Percentiles rank a stretch among this genome's conserved stretches.
Evolutionary conservation across 2,329 filamentous ascomycete species (phyloP).

Genomic region (Microdochium paspali): DNA sequence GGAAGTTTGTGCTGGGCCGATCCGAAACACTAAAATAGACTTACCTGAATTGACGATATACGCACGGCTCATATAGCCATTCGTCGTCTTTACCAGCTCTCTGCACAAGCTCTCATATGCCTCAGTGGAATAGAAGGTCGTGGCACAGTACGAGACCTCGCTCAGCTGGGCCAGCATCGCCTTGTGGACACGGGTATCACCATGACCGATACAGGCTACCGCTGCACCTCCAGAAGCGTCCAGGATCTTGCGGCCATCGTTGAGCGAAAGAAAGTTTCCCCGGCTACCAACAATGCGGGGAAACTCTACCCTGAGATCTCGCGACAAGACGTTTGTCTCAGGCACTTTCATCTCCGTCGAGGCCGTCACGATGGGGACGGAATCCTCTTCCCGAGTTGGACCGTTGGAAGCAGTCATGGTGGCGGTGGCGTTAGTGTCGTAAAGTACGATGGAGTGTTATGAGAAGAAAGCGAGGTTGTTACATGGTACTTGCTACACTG

Average conservation of each 20-base stretch:
- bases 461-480: too few relatives aligned
- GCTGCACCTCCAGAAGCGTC: constrained; percentile 36
- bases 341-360: not conserved
- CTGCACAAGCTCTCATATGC: constrained; percentile 13
- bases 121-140: constrained; percentile 11
- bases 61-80: constrained; percentile 21
- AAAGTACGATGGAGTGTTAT: not conserved
- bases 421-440: not conserved
- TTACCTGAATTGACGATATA: constrained; percentile 25
- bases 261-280: constrained; percentile 27
- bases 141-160: constrained; percentile 27
- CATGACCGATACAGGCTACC: constrained; percentile 34
- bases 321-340: constrained; percentile 25
- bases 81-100: constrained; percentile 19
- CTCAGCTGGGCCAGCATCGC: constrained; percentile 30
- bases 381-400: not conserved
- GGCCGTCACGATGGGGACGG: not conserved
- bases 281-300: constrained; percentile 20
- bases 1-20: too few relatives aligned
- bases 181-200: constrained; percentile 26
- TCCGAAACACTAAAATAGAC: too few relatives aligned
- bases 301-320: constrained; percentile 23
- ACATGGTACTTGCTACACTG: too few relatives aligned
- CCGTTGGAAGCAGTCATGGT: not conserved
- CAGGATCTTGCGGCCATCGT: constrained; percentile 29